Conservation (phyloP, 148 eudicot genomes). For the Cornus kousa region DNA sequence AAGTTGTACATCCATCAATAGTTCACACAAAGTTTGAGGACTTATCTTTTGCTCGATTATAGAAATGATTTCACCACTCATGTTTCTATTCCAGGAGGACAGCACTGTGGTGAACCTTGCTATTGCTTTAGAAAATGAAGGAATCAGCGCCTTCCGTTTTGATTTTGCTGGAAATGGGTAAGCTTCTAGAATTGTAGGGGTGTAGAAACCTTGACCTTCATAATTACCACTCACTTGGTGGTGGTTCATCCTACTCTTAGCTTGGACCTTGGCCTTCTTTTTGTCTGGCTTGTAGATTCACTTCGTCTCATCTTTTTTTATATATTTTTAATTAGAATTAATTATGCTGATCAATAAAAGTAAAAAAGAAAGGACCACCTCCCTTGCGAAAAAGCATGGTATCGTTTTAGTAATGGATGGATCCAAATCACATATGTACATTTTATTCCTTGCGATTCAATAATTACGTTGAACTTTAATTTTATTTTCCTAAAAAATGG, state of each 20-base stretch:
- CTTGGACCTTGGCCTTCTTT: neutral
- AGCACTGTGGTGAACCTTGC: constrained; percentile 45
- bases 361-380: too few species aligned
- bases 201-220: neutral
- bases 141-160: constrained; percentile 78
- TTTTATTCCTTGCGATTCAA: too few species aligned
- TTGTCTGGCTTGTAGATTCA: neutral
- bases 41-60: constrained; percentile 1
- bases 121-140: constrained; percentile 62
- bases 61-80: neutral
- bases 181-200: constrained; percentile 9
- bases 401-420: neutral
- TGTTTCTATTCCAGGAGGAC: constrained; percentile 44
- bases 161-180: constrained; percentile 95
- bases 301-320: too few species aligned
- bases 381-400: too few species aligned
- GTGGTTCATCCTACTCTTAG: neutral
- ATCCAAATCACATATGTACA: too few species aligned
- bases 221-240: too few species aligned
- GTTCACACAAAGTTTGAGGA: neutral
- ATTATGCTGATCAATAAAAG: too few species aligned
- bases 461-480: too few species aligned
- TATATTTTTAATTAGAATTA: too few species aligned
- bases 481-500: too few species aligned
- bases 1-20: neutral